Conservation (phyloP, 78 protist species). For the Andalucia godoyi region DNA sequence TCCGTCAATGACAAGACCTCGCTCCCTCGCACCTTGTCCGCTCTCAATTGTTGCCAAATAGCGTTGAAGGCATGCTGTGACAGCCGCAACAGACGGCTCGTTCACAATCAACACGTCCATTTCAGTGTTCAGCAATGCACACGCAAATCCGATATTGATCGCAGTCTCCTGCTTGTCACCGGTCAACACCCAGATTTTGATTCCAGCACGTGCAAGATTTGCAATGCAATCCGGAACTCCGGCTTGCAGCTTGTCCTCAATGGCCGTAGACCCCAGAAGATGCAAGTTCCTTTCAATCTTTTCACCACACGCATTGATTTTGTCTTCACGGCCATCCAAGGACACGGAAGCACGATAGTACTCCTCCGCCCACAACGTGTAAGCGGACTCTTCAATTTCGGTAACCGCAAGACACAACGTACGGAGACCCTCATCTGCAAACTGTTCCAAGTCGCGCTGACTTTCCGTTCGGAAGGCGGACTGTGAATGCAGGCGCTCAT, state of each 20-base stretch:
- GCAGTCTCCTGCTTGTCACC: constrained; percentile 83
- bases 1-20: constrained; percentile 44
- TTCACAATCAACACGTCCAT: constrained; percentile 46
- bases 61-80: too few relatives aligned
- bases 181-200: constrained; percentile 69
- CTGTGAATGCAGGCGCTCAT: neutral
- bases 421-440: constrained; percentile 66
- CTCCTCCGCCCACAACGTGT: constrained; percentile 20
- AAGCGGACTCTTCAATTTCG: neutral
- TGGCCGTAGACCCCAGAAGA: constrained; percentile 63
- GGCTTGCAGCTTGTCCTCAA: constrained; percentile 73
- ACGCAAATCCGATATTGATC: constrained; percentile 63
- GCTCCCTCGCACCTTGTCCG: too few relatives aligned
- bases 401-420: constrained; percentile 27
- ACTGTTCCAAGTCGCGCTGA: constrained; percentile 5
- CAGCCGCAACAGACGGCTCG: too few relatives aligned
- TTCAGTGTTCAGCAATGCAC: constrained; percentile 29
- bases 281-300: constrained; percentile 37
- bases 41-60: too few relatives aligned
- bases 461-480: neutral
- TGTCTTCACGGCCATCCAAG: neutral
- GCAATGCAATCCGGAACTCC: constrained; percentile 63
- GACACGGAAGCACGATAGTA: neutral
- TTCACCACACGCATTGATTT: constrained; percentile 1
- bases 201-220: constrained; percentile 40